These are phyloP conservation scores for Cladosporium cucumerinum DNA, from an alignment of 2,329 filamentous ascomycete genomes.

Conservation along the genomic window DNA sequence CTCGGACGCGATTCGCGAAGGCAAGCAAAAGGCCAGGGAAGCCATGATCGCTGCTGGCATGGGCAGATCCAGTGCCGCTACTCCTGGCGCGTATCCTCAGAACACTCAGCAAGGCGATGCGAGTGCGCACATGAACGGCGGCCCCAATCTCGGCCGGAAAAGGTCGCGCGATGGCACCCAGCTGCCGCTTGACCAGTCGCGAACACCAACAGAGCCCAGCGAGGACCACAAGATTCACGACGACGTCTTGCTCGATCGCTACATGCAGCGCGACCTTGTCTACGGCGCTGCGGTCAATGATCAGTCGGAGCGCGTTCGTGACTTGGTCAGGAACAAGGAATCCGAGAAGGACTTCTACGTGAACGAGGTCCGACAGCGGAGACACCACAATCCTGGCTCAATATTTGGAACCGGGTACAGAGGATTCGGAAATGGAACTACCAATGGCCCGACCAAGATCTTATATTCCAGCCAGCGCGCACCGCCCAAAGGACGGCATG, in stretches of 20 bases:
- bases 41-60: conserved; percentile 54
- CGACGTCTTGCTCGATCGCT: conserved; percentile 56
- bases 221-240: conserved; percentile 26
- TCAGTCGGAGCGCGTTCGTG: conserved; percentile 40
- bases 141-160: conserved; percentile 51
- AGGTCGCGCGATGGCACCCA: conserved; percentile 59
- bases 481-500: conserved; percentile 72
- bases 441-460: conserved; percentile 62
- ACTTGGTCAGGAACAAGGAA: conserved; percentile 59
- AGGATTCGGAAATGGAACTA: conserved; percentile 84
- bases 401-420: conserved; percentile 72
- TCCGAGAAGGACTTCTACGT: conserved; percentile 67
- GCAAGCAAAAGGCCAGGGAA: conserved; percentile 59
- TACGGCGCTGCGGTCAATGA: conserved; percentile 54
- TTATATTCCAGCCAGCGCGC: conserved; percentile 77
- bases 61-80: conserved; percentile 25
- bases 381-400: conserved; percentile 54
- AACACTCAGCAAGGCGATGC: conserved; percentile 27
- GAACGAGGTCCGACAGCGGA: conserved; percentile 59
- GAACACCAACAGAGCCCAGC: conserved; percentile 11
- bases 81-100: conserved; percentile 1
- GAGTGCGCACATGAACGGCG: conserved; percentile 25
- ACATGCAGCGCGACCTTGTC: conserved; percentile 61
- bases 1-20: conserved; percentile 52
- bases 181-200: conserved; percentile 39